Evolutionary conservation across 1,139 yeast species (phyloP).

Genomic region (Martiniozyma asiatica): DNA sequence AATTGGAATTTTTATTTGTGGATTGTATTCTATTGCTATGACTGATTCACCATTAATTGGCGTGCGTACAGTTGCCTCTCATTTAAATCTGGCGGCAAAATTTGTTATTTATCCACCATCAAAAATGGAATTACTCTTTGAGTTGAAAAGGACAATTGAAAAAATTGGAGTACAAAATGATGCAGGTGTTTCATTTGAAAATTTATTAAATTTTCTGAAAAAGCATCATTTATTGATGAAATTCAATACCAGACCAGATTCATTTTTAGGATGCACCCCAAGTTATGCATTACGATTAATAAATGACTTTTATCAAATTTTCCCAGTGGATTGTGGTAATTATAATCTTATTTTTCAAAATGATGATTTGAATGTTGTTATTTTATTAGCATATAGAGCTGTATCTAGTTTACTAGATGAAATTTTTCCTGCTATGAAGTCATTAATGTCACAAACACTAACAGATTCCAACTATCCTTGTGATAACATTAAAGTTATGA

Average conservation of each 20-base stretch:
- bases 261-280: constrained; percentile 8
- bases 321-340: constrained; percentile 8
- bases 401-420: constrained; percentile 5
- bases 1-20: constrained; percentile 9
- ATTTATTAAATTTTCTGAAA: constrained; percentile 5
- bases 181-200: constrained; percentile 6
- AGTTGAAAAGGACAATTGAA: constrained; percentile 6
- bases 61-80: neutral
- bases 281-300: constrained; percentile 7
- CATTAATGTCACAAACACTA: too few relatives aligned
- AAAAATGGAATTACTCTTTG: constrained; percentile 4
- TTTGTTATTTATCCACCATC: constrained; percentile 3
- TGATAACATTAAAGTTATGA: neutral
- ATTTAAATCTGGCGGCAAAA: constrained; percentile 4
- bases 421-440: constrained; percentile 6
- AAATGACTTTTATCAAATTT: constrained; percentile 9
- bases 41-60: constrained; percentile 2
- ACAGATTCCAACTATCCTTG: too few relatives aligned
- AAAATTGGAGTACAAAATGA: constrained; percentile 2
- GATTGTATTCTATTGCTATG: constrained; percentile 9
- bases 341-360: neutral
- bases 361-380: constrained; percentile 4
- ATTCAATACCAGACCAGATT: too few relatives aligned
- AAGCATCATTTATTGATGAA: constrained; percentile 5
- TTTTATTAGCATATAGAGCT: constrained; percentile 7